Conservation (phyloP, 176 grass and related monocot species). For the maize (Zea mays) region Zm-B73-REFERENCE-NAM-5.0 NC_050100.1:3347501-3348000, state of each 20-base stretch:
- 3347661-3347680: neutral
- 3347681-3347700: neutral
- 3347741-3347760: neutral
- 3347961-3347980: conserved; percentile 8
- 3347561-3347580: neutral
- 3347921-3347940: neutral
- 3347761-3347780: neutral
- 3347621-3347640: neutral
- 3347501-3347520: neutral
- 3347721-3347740: neutral
- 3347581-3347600: neutral
- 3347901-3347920: neutral
- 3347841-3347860: neutral
- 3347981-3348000: conserved; percentile 77
- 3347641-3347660: neutral
- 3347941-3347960: neutral
- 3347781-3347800: neutral
- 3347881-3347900: neutral
- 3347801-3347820: neutral
- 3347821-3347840: neutral
- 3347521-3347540: neutral
- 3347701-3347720: neutral
- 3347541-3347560: neutral
- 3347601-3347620: neutral
- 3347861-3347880: neutral